These are phyloP conservation scores for Alternaria arbusti DNA, from an alignment of 2,329 filamentous ascomycete species.

Conservation along the genomic window DNA sequence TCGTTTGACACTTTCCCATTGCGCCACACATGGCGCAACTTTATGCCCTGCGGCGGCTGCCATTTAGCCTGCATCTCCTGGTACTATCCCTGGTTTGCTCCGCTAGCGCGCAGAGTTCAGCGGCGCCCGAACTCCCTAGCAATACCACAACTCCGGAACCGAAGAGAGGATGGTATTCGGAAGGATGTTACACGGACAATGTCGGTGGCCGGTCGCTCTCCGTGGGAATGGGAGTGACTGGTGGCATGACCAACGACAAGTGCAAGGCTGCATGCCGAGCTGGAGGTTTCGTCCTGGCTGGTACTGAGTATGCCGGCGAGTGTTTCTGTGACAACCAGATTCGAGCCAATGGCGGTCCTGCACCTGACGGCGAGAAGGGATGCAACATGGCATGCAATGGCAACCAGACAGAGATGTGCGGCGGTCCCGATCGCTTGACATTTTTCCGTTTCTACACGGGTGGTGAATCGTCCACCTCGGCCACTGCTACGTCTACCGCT, in stretches of 20 bases:
- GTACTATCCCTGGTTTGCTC: slow-evolving; percentile 1
- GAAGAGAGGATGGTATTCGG: slow-evolving; percentile 26
- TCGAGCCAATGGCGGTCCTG: slow-evolving; percentile 25
- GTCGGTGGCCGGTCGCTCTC: slow-evolving; percentile 25
- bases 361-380: slow-evolving; percentile 50
- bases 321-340: slow-evolving; percentile 34
- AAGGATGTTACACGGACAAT: slow-evolving; percentile 34
- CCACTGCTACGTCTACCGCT: slow-evolving; percentile 9
- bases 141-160: slow-evolving; percentile 27
- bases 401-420: slow-evolving; percentile 30
- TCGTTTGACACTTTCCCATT: neutral
- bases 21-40: slow-evolving; percentile 4
- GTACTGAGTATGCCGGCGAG: slow-evolving; percentile 33
- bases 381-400: slow-evolving; percentile 36
- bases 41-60: neutral
- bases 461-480: slow-evolving; percentile 14
- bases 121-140: slow-evolving; percentile 1
- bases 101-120: slow-evolving; percentile 2
- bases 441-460: slow-evolving; percentile 28
- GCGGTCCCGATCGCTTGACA: slow-evolving; percentile 30
- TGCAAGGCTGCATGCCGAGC: slow-evolving; percentile 29
- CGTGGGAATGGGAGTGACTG: slow-evolving; percentile 18
- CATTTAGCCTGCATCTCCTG: slow-evolving; percentile 1
- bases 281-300: slow-evolving; percentile 23
- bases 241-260: slow-evolving; percentile 30